phyloP scores from a whole-genome alignment of 2,329 filamentous ascomycete genomes.

The Alternaria ventricosa region DNA sequence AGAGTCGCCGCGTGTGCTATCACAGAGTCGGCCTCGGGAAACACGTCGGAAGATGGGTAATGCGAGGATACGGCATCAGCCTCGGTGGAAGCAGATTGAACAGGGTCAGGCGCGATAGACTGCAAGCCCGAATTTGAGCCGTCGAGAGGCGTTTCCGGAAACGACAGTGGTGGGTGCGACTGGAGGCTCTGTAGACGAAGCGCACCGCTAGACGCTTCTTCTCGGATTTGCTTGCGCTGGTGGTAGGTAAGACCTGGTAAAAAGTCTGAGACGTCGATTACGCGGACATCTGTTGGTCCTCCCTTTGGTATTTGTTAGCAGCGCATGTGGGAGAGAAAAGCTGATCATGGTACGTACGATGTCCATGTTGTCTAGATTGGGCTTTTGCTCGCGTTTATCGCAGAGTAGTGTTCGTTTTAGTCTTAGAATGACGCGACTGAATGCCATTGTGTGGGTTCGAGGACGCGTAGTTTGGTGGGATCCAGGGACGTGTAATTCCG shows the following conservation, averaged over 20 bases:
- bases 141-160: conserved; percentile 14
- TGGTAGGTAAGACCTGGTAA: conserved; percentile 40
- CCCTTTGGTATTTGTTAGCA: conserved; percentile 22
- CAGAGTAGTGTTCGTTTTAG: background rate
- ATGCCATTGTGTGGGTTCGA: background rate
- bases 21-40: conserved; percentile 24
- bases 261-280: conserved; percentile 33
- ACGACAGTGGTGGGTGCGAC: conserved; percentile 20
- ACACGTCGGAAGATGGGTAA: conserved; percentile 9
- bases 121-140: conserved; percentile 14
- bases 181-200: conserved; percentile 32
- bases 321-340: background rate
- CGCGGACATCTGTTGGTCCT: conserved; percentile 38
- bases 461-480: background rate
- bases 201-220: conserved; percentile 39
- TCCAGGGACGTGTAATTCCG: background rate
- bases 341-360: background rate
- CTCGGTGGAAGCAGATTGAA: background rate
- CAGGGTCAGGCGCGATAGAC: background rate
- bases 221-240: conserved; percentile 36
- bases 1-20: conserved; percentile 15
- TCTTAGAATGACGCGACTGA: background rate
- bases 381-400: background rate
- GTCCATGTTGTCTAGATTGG: background rate
- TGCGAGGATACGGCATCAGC: background rate